Percentiles rank a stretch among this genome's conserved stretches.
Evolutionary conservation across 805 yeast species (phyloP).

Genomic region (Starmerella apis): DNA sequence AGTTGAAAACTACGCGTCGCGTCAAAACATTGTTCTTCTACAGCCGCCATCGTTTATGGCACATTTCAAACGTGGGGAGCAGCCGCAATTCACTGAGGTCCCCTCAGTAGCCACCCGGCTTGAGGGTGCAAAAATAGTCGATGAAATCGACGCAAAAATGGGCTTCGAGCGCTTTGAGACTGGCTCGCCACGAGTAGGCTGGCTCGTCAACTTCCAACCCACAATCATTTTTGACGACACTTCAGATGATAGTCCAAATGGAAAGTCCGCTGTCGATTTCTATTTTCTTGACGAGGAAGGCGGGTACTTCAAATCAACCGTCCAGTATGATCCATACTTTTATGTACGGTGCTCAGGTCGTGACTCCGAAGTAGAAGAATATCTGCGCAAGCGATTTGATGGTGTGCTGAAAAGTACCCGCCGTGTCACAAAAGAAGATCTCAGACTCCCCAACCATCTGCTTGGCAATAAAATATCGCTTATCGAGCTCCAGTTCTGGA

Average conservation of each 20-base stretch:
- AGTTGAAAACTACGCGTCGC: conserved; percentile 14
- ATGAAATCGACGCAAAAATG: conserved; percentile 66
- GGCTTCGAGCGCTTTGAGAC: conserved; percentile 74
- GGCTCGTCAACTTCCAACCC: conserved; percentile 92
- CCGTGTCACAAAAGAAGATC: conserved; percentile 63
- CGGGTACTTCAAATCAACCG: conserved; percentile 80
- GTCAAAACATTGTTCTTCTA: neutral
- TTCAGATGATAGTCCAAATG: conserved; percentile 37
- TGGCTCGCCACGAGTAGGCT: conserved; percentile 67
- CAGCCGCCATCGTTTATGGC: conserved; percentile 11
- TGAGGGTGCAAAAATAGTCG: conserved; percentile 29
- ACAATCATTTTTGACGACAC: conserved; percentile 37
- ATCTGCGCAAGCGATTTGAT: conserved; percentile 57
- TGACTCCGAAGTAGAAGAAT: conserved; percentile 78
- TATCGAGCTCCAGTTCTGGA: conserved; percentile 61
- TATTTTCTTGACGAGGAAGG: conserved; percentile 95
- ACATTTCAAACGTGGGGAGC: conserved; percentile 17
- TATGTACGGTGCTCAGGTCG: conserved; percentile 44
- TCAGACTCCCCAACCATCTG: conserved; percentile 74
- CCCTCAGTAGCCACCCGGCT: conserved; percentile 17
- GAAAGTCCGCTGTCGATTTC: conserved; percentile 82
- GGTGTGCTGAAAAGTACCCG: conserved; percentile 45
- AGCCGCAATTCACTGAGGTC: conserved; percentile 13
- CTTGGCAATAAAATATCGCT: conserved; percentile 60
- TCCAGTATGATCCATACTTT: conserved; percentile 80